These are phyloP conservation scores for Metschnikowia henanensis DNA, from an alignment of 805 yeast species.

Conservation along the genomic window DNA sequence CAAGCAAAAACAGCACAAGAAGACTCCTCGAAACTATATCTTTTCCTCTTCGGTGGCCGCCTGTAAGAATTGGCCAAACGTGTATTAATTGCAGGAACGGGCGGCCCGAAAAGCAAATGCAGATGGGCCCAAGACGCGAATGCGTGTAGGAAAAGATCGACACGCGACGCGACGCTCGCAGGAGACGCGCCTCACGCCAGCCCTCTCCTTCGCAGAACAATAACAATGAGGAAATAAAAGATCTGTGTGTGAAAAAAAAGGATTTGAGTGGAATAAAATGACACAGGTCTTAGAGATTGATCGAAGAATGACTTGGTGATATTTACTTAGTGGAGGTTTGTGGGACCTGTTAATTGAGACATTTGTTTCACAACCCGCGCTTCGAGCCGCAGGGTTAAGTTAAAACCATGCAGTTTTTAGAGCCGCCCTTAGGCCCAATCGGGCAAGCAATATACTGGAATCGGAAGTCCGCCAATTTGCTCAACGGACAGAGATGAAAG, in stretches of 20 bases:
- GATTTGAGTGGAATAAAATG: not conserved
- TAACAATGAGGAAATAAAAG: not conserved
- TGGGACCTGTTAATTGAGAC: too few relatives aligned
- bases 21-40: not conserved
- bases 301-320: too few relatives aligned
- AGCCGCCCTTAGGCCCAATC: not conserved
- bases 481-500: too few relatives aligned
- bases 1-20: not conserved
- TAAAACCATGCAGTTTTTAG: not conserved
- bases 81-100: constrained; percentile 9
- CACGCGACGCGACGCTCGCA: constrained; percentile 12
- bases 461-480: constrained; percentile 1
- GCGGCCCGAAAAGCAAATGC: not conserved
- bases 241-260: not conserved
- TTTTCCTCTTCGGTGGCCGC: not conserved
- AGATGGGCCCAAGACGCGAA: constrained; percentile 2
- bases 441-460: not conserved
- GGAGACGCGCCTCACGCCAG: constrained; percentile 6
- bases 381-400: too few relatives aligned
- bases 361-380: too few relatives aligned
- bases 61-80: not conserved
- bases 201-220: not conserved
- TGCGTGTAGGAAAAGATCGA: not conserved
- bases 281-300: not conserved
- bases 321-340: too few relatives aligned